Percentiles rank a stretch among this genome's conserved stretches.
phyloP scores from a whole-genome alignment of 2,329 filamentous ascomycete species.

The Blastomyces gilchristii region DNA sequence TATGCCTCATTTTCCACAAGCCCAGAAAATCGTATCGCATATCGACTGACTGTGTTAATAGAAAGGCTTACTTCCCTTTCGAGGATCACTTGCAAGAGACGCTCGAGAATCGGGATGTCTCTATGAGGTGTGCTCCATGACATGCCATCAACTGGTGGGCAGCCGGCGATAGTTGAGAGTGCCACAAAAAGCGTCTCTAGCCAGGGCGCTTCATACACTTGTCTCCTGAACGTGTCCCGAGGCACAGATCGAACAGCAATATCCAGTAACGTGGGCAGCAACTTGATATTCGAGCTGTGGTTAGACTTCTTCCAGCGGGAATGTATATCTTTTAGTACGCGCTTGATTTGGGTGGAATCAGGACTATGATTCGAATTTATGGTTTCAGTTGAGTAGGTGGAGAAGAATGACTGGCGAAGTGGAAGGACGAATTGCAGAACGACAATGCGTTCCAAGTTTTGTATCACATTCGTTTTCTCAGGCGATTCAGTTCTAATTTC shows the following conservation, averaged over 20 bases:
- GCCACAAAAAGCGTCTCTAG: conserved; percentile 40
- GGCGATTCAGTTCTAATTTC: not conserved
- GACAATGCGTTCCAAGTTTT: conserved; percentile 27
- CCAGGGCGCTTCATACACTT: conserved; percentile 40
- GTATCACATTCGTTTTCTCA: conserved; percentile 6
- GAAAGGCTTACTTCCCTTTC: conserved; percentile 32
- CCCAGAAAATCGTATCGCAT: conserved; percentile 31
- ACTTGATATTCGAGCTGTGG: conserved; percentile 17
- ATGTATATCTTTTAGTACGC: conserved; percentile 28
- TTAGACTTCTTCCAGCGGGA: conserved; percentile 25
- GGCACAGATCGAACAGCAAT: conserved; percentile 38
- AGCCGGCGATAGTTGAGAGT: conserved; percentile 32
- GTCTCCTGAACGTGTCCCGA: conserved; percentile 33
- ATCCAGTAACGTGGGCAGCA: conserved; percentile 36
- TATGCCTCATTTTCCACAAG: conserved; percentile 24
- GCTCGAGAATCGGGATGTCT: conserved; percentile 27
- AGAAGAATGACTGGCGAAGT: conserved; percentile 30
- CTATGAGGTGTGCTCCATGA: conserved; percentile 6
- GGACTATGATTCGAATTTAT: conserved; percentile 26
- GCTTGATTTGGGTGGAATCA: conserved; percentile 27
- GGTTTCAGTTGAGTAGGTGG: conserved; percentile 20
- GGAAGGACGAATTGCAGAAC: conserved; percentile 35
- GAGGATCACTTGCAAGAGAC: conserved; percentile 31
- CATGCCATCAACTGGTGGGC: conserved; percentile 22
- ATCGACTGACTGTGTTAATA: conserved; percentile 32